Base-by-base conservation (phyloP, 2,329 filamentous ascomycete genomes). In the Cercospora berteroae region DNA sequence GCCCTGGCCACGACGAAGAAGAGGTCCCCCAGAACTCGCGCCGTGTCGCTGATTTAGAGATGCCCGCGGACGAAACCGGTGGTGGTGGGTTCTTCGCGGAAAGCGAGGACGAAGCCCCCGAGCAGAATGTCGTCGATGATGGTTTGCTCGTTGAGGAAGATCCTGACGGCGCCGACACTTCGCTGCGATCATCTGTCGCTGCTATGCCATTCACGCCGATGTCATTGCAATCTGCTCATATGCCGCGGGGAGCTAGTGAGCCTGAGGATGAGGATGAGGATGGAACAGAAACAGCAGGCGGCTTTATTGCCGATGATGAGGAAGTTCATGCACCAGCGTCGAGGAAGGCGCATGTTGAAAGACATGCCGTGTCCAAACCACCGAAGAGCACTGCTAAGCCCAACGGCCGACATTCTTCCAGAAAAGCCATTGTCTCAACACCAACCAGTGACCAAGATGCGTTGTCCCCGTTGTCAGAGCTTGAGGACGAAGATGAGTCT, bases 121-220 rank as follows among this genome's bases (percentile, higher is more conserved):
- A 74, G 10, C 73, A 77, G 55, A 77, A 78, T 29, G 77, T 77
- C 7, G 80, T 78, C 0, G 75, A 73, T 59, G 80, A 77, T 16
- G 78, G 78, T 1, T 81, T 81, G 63, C 66, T 81, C 16, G 58
- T 75, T 25, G 75, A 78, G n/a, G 80, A 80, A 23, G 75, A 79
- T 57, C 61, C 61, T 10, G 76, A 77, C 3, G 74, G 78, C 13
- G 20, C 39, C 20, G 66, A 69, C n/a, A 52, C 58, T 29, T 63
- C 31, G 36, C 66, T 56, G 56, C 63, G 64, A 59, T 27, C 33
- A 3, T 23, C 60, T 18, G 25, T 55, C 7, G 64, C 71, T 27
- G 65, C 70, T 13, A 65, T 68, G 12, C 70, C 67, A 0, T 68
- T 71, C 66, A 74, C 71, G 29, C 75, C 72, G 12, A 69, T 72